Percentiles rank a stretch among this genome's conserved stretches.
These are phyloP conservation scores for Colletotrichum magnum DNA, from an alignment of 2,329 filamentous ascomycete species.

Conservation along the genomic window DNA sequence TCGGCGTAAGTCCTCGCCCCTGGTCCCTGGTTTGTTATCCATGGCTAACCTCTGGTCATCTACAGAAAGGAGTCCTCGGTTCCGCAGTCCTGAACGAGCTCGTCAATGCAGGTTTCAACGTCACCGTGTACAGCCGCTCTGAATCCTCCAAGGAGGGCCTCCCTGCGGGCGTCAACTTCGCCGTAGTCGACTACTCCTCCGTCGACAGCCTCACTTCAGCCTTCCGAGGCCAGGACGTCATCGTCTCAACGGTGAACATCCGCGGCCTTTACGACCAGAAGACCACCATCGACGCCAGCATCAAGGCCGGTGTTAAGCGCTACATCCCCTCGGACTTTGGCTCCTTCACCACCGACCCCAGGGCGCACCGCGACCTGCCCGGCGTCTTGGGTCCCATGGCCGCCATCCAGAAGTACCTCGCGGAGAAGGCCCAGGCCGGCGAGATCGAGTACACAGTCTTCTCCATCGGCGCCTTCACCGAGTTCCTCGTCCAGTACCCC, in stretches of 20 bases:
- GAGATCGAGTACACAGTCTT: constrained; percentile 69
- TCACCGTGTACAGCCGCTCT: constrained; percentile 68
- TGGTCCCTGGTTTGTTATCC: not conserved
- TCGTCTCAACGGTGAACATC: constrained; percentile 64
- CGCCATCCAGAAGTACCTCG: constrained; percentile 55
- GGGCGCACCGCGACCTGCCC: constrained; percentile 55
- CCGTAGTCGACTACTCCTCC: constrained; percentile 23
- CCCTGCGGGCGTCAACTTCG: constrained; percentile 13
- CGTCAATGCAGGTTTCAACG: constrained; percentile 58
- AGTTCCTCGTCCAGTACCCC: constrained; percentile 62
- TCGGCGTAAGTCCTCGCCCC: constrained; percentile 21
- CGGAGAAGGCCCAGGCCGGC: constrained; percentile 55
- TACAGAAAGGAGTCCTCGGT: constrained; percentile 55
- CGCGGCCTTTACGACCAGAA: constrained; percentile 55
- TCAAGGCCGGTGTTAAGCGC: constrained; percentile 71
- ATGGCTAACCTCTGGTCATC: constrained; percentile 39
- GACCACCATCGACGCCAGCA: constrained; percentile 69
- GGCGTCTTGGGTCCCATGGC: constrained; percentile 65
- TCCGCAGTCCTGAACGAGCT: constrained; percentile 54
- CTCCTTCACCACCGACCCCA: constrained; percentile 46
- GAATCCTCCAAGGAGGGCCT: constrained; percentile 39
- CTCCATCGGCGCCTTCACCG: constrained; percentile 69
- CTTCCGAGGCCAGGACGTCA: constrained; percentile 70
- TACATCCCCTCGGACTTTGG: constrained; percentile 74
- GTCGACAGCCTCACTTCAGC: constrained; percentile 57